Conservation (phyloP, 2,329 filamentous ascomycete species). For the Aspergillus amoenus region DNA sequence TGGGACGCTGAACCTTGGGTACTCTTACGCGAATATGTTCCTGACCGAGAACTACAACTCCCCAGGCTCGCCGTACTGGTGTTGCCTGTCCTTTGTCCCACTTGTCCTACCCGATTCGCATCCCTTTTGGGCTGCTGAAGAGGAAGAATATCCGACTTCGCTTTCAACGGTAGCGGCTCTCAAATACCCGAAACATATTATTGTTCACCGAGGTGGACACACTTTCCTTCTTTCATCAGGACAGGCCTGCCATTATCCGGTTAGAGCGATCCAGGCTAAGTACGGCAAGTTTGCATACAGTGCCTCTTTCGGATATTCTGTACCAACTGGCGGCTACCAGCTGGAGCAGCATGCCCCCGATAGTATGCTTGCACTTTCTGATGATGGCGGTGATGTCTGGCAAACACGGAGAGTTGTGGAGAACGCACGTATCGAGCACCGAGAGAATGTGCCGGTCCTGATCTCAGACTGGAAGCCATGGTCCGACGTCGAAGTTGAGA, state of each 20-base stretch:
- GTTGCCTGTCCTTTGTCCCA: constrained; percentile 73
- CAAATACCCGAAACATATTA: constrained; percentile 70
- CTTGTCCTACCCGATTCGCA: constrained; percentile 68
- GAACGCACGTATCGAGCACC: constrained; percentile 61
- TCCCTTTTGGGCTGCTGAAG: constrained; percentile 71
- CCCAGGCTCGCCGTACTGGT: constrained; percentile 72
- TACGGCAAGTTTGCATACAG: constrained; percentile 79
- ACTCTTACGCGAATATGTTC: constrained; percentile 77
- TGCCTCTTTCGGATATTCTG: constrained; percentile 73
- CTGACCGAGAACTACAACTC: constrained; percentile 84
- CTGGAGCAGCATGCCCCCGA: constrained; percentile 76
- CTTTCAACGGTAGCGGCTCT: constrained; percentile 63
- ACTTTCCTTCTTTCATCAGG: constrained; percentile 74
- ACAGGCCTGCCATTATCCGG: constrained; percentile 78
- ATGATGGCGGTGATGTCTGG: constrained; percentile 77
- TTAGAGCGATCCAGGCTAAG: constrained; percentile 79
- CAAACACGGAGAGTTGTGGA: constrained; percentile 70
- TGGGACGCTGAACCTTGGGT: constrained; percentile 73
- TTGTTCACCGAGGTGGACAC: constrained; percentile 69
- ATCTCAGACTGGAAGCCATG: constrained; percentile 71
- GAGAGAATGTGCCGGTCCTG: constrained; percentile 58
- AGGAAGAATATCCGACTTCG: constrained; percentile 59
- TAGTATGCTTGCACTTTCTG: constrained; percentile 72
- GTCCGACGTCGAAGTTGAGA: constrained; percentile 51
- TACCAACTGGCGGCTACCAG: constrained; percentile 72